Percentiles rank a stretch among this genome's conserved stretches.
These are phyloP conservation scores for Aspergillus awamori DNA, from an alignment of 2,329 filamentous ascomycete species.

Conservation along the genomic window DNA sequence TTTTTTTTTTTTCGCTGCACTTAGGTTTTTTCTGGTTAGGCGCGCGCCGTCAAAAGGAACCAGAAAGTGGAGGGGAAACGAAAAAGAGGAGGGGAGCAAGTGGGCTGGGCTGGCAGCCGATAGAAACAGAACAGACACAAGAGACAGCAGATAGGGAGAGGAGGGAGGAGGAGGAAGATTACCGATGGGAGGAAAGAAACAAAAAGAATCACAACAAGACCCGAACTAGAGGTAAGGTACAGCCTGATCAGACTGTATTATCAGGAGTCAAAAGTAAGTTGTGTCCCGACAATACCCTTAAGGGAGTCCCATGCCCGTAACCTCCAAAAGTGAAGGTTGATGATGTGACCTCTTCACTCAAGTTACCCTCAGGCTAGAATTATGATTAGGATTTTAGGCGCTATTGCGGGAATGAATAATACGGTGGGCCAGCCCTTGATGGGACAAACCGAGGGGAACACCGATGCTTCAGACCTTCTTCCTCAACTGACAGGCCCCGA, in stretches of 20 bases:
- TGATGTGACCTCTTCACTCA: not conserved
- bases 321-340: not conserved
- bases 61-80: constrained; percentile 19
- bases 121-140: constrained; percentile 12
- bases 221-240: not conserved
- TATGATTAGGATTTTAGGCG: constrained; percentile 2
- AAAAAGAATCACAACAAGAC: constrained; percentile 4
- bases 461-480: not conserved
- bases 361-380: constrained; percentile 1
- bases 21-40: constrained; percentile 11
- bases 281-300: too few species aligned
- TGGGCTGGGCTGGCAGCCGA: constrained; percentile 20
- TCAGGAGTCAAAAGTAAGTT: too few species aligned
- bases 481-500: constrained; percentile 4
- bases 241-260: not conserved
- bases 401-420: constrained; percentile 1
- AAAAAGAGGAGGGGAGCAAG: constrained; percentile 20
- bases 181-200: too few species aligned
- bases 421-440: constrained; percentile 11
- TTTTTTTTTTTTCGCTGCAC: constrained; percentile 4
- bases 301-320: too few species aligned
- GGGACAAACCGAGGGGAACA: constrained; percentile 12
- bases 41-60: constrained; percentile 22
- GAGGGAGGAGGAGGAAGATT: too few species aligned
- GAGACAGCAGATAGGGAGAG: too few species aligned